A percentile compares a stretch with the other conserved stretches of the same genome.
Conservation (phyloP, 2,329 filamentous ascomycete genomes). For the Calonectria hongkongensis region DNA sequence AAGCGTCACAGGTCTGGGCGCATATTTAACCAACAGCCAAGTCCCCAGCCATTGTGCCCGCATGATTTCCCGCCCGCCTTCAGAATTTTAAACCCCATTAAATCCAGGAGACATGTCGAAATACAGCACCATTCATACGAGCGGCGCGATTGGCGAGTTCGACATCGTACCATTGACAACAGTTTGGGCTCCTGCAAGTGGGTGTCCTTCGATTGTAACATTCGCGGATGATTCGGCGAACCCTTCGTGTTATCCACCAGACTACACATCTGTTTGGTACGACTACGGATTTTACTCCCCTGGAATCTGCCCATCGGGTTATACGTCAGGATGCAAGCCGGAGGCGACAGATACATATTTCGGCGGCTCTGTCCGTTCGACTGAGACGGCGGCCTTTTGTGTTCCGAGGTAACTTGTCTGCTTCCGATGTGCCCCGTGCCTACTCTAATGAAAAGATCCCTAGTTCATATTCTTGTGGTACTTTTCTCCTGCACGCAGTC, state of each 20-base stretch:
- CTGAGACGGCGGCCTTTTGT: constrained; percentile 8
- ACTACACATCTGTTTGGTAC: constrained; percentile 15
- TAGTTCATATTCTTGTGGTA: background rate
- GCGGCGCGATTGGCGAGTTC: background rate
- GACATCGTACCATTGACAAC: constrained; percentile 8
- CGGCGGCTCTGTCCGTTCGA: constrained; percentile 4
- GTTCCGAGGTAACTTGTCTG: background rate
- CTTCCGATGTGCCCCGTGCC: background rate
- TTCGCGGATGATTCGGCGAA: background rate
- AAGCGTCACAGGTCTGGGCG: background rate
- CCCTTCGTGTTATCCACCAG: background rate
- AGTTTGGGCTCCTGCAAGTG: constrained; percentile 4
- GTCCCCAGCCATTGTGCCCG: background rate
- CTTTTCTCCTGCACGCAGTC: constrained; percentile 2
- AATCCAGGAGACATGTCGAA: background rate
- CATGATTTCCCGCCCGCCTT: background rate
- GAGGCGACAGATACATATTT: background rate
- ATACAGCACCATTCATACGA: constrained; percentile 11
- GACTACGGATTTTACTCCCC: constrained; percentile 10
- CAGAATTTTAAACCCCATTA: background rate
- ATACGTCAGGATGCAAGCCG: constrained; percentile 17
- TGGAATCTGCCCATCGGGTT: background rate
- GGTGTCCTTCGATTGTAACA: constrained; percentile 8
- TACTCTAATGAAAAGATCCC: background rate
- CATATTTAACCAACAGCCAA: constrained; percentile 6